Evolutionary conservation across 2,329 filamentous ascomycete species (phyloP), one percentile per base, ranked within the genome.

Genomic region (Penicillium expansum): DNA sequence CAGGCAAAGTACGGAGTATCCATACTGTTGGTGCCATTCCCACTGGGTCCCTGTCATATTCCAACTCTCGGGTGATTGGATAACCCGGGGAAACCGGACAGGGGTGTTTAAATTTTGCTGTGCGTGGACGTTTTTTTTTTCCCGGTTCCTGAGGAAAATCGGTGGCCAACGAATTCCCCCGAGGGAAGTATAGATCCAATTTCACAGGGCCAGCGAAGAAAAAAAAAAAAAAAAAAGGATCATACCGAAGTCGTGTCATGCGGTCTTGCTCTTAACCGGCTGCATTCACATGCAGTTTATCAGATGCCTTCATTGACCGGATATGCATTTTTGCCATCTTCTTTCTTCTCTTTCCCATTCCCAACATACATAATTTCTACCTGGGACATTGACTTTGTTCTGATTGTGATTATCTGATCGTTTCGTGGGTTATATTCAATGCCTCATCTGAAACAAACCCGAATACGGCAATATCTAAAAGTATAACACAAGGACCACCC

Each of bases 231-330:
- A 29, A 30, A 33, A 29, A 18, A 22, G 13, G 7, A 16, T 27
- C 43, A 20, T 47, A 48, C 22, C 9, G 10, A 37, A 27, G 4
- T 37, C 14, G 45, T 44, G 43, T 18, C 42, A 47, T 51, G 39
- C 14, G 35, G 29, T 13, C 20, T 39, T 24, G 39, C 32, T 45
- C n/a, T 48, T 62, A 39, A 55, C 32, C 24, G 43, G 50, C 59
- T 64, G 57, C 56, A 58, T 58, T 48, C 57, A 48, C 56, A 57
- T 57, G 60, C 33, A 30, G 49, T 52, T 62, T 50, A 59, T 63
- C 59, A 63, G 60, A 64, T 61, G 50, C 44, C 45, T 55, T 57
- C 41, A 54, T 41, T 48, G 55, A 55, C 55, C 44, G 62, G 57
- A 66, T 62, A 65, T 60, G 58, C 57, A 59, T 53, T 52, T 51